Evolutionary conservation across 2,329 filamentous ascomycete genomes (phyloP), one percentile per base, ranked within the genome.

Genomic region (Erysiphe neolycopersici): DNA sequence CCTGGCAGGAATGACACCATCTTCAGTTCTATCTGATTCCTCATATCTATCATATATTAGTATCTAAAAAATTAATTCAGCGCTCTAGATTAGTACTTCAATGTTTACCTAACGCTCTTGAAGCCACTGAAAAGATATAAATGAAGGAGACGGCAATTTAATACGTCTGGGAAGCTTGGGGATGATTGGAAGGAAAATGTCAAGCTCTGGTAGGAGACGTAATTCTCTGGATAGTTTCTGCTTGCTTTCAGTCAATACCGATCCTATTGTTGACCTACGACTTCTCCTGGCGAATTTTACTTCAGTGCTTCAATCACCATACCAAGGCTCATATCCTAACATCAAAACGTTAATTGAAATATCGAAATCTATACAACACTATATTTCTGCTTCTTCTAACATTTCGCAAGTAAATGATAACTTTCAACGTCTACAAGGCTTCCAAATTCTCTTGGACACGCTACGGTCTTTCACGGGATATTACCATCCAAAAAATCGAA

Each of bases 401-500:
- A 58, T 65, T 14, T 63, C 65, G 2, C 62, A 62, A 47, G 58
- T 64, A 5, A 82, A 84, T 61, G 81, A 92, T 61, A 76, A 81
- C 51, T 93, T 94, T 57, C 73, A 85, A 50, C 73, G 81, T 54
- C 68, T 84, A 22, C 66, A 70, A 45, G 85, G 85, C 53, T 93
- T 92, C 58, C 72, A 82, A 52, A 67, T 68, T 38, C 61, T 92
- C 18, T 64, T 93, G 43, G 65, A 72, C 37, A 67, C 80, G 22
- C 62, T 91, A 18, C 69, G 75, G 46, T 68, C 71, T 44, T 73
- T 84, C 48, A 76, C 79, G 1, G 78, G 79, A 49, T 79, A 77
- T 54, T 89, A 87, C 60, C 71, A 81, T 52, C 73, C 69, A n/a
- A 63, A 63, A 45, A 73, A 68, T 54, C 67, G 69, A 54, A 69